Evolutionary conservation across 495 filamentous ascomycete species (phyloP).

Genomic region (Penicillium antarcticum): DNA sequence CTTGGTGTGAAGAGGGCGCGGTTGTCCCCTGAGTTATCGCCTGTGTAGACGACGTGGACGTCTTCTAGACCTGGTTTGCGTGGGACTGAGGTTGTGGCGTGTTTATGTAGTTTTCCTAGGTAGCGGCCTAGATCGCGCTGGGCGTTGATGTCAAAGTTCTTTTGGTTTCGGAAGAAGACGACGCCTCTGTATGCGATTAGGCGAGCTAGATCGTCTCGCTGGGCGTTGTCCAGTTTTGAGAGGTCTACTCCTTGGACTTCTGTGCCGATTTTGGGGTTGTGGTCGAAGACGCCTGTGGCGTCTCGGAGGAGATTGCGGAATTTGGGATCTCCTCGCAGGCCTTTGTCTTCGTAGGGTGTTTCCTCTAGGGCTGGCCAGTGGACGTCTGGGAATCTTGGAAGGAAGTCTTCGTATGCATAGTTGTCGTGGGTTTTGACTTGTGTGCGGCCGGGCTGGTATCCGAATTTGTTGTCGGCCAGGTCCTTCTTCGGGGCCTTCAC

Average conservation of each 20-base stretch:
- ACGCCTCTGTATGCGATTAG: conserved; percentile 69
- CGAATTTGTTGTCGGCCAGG: conserved; percentile 29
- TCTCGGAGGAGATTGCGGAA: conserved; percentile 50
- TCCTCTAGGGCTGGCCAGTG: conserved; percentile 51
- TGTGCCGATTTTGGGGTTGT: conserved; percentile 68
- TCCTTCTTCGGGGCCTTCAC: conserved; percentile 19
- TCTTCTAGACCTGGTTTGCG: conserved; percentile 58
- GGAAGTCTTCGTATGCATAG: conserved; percentile 55
- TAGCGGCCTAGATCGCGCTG: conserved; percentile 64
- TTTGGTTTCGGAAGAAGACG: conserved; percentile 69
- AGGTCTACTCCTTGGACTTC: conserved; percentile 70
- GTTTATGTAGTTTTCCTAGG: conserved; percentile 66
- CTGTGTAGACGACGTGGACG: conserved; percentile 66
- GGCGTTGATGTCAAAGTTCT: conserved; percentile 62
- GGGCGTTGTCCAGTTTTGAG: conserved; percentile 59
- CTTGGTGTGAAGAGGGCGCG: conserved; percentile 45
- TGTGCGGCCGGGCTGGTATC: conserved; percentile 49
- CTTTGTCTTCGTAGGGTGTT: conserved; percentile 53
- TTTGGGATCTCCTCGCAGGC: conserved; percentile 49
- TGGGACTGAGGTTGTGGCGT: conserved; percentile 60
- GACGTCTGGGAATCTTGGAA: conserved; percentile 54
- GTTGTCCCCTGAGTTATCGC: conserved; percentile 61
- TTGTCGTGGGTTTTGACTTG: conserved; percentile 39
- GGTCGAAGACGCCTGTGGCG: conserved; percentile 55
- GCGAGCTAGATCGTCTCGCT: conserved; percentile 73